Evolutionary conservation across 306 rosid genomes (phyloP), one percentile per base, ranked within the genome.

Genomic region (Bauhinia variegata): DNA sequence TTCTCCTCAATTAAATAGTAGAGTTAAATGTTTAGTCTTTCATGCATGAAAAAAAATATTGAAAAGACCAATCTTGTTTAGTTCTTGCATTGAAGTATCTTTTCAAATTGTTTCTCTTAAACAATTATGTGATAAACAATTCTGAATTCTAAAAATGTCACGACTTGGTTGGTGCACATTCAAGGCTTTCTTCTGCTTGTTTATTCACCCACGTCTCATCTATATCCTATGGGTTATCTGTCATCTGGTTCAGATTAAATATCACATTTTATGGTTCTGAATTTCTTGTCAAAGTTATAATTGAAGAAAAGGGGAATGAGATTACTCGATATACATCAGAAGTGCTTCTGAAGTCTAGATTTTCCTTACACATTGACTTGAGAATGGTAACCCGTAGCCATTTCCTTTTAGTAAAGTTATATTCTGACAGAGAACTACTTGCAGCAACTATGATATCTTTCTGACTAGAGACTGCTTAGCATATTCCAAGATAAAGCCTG

Each of bases 371-470:
- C n/a, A n/a, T n/a, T n/a, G n/a, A n/a, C n/a, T n/a, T n/a, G n/a
- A n/a, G n/a, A n/a, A n/a, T n/a, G n/a, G n/a, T n/a, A n/a, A n/a
- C n/a, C n/a, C n/a, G n/a, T n/a, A n/a, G 53, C n/a, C 43, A 14
- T 64, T 48, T 67, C 63, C 37, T 65, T 36, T 53, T 7, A 18
- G 57, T 32, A 48, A 61, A 72, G 67, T 67, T 64, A 49, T 32
- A 38, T 36, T 72, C 81, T 84, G 70, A 86, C 78, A 14, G 49
- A 78, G 44, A 62, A 72, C 54, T 81, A 46, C 76, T 68, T 86
- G 88, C 96, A 92, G 98, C 88, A 89, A 92, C 82, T 89, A 83
- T 54, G 96, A 92, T 55, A 78, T 89, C 79, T 92, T 87, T 78
- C 79, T 92, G 52, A 87, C 98, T 41, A 79, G 98, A 81, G 98